Percentiles rank a stretch among this genome's conserved stretches.
These are phyloP conservation scores for Carex myosuroides DNA, from an alignment of 176 grass and related monocot species.

Conservation along the genomic window DNA sequence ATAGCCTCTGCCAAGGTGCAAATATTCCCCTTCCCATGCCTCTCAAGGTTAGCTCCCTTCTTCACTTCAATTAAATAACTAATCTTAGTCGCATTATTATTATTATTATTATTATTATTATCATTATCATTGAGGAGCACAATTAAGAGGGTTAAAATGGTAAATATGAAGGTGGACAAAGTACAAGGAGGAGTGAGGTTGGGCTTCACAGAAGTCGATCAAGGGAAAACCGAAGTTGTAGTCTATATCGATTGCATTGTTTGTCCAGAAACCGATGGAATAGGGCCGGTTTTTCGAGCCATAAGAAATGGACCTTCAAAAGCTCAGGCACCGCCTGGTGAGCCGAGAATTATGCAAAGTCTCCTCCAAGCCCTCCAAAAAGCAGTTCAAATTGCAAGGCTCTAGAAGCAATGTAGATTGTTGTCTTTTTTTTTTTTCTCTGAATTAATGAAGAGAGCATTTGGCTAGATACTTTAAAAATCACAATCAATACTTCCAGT, in stretches of 20 bases:
- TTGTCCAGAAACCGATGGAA: conserved; percentile 34
- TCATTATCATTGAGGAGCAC: too few species aligned
- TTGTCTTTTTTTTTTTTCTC: background rate
- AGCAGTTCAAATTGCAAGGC: conserved; percentile 48
- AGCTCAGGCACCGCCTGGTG: conserved; percentile 53
- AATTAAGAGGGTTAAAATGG: too few species aligned
- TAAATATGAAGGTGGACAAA: conserved; percentile 64
- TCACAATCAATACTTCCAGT: background rate
- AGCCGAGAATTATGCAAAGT: conserved; percentile 84
- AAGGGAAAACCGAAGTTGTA: conserved; percentile 41
- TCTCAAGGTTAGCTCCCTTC: conserved; percentile 52
- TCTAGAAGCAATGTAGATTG: conserved; percentile 10
- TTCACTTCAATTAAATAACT: background rate
- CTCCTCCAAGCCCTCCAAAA: conserved; percentile 81
- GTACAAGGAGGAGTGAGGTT: conserved; percentile 61
- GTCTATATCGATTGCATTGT: conserved; percentile 93
- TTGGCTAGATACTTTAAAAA: background rate
- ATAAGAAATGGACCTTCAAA: conserved; percentile 67
- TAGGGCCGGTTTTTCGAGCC: conserved; percentile 53
- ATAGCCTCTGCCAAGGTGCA: conserved; percentile 93
- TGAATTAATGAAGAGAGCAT: background rate
- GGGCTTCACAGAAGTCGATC: conserved; percentile 49
- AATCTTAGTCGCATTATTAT: background rate
- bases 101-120: too few species aligned
- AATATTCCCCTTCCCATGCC: conserved; percentile 82